Evolutionary conservation across 1,139 yeast species (phyloP).

Genomic region (Geotrichum bryndzae): DNA sequence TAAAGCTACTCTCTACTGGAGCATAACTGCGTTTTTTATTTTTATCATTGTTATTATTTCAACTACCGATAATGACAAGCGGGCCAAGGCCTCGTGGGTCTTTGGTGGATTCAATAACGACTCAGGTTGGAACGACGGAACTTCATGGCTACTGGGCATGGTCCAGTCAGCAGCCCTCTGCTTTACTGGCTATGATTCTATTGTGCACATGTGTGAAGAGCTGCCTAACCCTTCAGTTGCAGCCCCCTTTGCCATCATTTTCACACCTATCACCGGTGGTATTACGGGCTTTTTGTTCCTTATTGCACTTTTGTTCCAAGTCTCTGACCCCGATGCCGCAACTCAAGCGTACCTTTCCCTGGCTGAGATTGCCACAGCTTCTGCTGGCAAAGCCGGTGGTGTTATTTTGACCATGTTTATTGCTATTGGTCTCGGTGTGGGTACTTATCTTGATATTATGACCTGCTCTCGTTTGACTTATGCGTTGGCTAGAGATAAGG

Average conservation of each 20-base stretch:
- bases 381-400: conserved; percentile 28
- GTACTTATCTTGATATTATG: conserved; percentile 49
- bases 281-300: conserved; percentile 70
- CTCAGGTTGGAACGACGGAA: conserved; percentile 23
- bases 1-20: conserved; percentile 22
- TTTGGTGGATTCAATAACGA: conserved; percentile 20
- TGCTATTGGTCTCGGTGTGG: conserved; percentile 19
- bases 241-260: conserved; percentile 70
- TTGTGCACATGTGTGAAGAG: conserved; percentile 77
- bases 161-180: conserved; percentile 74
- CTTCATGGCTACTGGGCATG: conserved; percentile 45
- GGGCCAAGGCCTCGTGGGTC: conserved; percentile 22
- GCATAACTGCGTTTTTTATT: conserved; percentile 22
- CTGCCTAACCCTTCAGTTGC: conserved; percentile 68
- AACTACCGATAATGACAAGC: conserved; percentile 21
- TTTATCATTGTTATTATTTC: conserved; percentile 24
- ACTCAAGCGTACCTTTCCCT: conserved; percentile 16
- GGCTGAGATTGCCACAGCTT: conserved; percentile 44
- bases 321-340: conserved; percentile 58
- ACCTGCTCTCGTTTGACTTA: conserved; percentile 74
- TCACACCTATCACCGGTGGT: conserved; percentile 58
- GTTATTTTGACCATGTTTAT: conserved; percentile 17
- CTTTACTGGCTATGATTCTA: conserved; percentile 60
- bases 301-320: conserved; percentile 60
- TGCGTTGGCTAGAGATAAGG: conserved; percentile 79